Conservation (phyloP, 805 yeast species). For the Candida stauntonica region DNA sequence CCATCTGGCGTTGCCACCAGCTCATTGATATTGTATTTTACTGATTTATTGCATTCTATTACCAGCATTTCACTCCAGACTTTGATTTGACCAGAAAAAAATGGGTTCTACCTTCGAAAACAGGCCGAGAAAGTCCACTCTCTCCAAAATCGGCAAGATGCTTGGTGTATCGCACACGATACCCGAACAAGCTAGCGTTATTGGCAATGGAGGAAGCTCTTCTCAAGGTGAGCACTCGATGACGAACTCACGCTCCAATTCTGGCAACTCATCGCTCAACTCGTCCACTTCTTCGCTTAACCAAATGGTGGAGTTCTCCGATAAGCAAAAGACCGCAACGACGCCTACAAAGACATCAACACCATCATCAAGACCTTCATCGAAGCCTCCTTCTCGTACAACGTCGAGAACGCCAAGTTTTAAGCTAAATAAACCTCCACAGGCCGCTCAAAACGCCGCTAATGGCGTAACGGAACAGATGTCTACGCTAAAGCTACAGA, state of each 20-base stretch:
- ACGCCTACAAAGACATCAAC: conserved; percentile 9
- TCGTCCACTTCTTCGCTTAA: conserved; percentile 16
- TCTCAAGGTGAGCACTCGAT: not conserved
- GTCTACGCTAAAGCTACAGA: conserved; percentile 7
- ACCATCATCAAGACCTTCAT: conserved; percentile 9
- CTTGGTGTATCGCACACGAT: conserved; percentile 21
- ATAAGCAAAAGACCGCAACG: conserved; percentile 4
- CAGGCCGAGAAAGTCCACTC: conserved; percentile 27
- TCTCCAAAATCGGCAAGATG: conserved; percentile 28
- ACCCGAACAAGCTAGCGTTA: conserved; percentile 7
- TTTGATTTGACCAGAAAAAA: too few species aligned
- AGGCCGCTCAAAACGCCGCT: not conserved
- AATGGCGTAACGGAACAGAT: conserved; percentile 8
- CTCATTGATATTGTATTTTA: too few species aligned
- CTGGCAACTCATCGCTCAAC: conserved; percentile 12
- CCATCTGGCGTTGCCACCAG: too few species aligned
- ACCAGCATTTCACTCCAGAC: too few species aligned
- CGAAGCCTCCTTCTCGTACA: conserved; percentile 18
- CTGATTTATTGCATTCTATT: too few species aligned
- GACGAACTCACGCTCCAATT: conserved; percentile 7
- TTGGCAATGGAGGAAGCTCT: too few species aligned
- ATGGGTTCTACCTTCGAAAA: conserved; percentile 12
- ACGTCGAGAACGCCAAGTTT: conserved; percentile 18
- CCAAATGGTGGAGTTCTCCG: conserved; percentile 9
- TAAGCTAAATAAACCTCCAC: conserved; percentile 4